Evolutionary conservation across 441 rosid species (phyloP).

Genomic region (Croton laevigatus): DNA sequence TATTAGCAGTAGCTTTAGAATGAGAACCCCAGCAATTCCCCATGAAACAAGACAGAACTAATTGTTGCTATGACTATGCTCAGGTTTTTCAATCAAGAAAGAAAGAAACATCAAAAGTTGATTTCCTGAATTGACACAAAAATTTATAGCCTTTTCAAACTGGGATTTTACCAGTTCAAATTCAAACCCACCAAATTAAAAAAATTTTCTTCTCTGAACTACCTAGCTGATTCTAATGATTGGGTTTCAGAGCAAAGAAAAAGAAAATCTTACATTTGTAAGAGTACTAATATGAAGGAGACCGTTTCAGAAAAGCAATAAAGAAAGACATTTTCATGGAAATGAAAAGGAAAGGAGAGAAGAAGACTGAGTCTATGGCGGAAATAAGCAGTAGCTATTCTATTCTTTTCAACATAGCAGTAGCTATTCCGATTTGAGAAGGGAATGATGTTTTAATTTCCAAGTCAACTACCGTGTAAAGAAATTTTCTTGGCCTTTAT

Average conservation of each 20-base stretch:
- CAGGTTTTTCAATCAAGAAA: constrained; percentile 6
- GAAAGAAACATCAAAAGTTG: neutral
- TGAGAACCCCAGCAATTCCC: constrained; percentile 65
- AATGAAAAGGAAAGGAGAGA: neutral
- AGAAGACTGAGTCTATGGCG: neutral
- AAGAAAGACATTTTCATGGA: neutral
- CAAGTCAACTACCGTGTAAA: constrained; percentile 34
- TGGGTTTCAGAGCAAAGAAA: too few species aligned
- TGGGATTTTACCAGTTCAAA: neutral
- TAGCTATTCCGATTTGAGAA: too few species aligned
- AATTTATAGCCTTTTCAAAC: neutral
- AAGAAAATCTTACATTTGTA: neutral
- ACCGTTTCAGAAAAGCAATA: neutral
- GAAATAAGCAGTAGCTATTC: neutral
- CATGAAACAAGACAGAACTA: constrained; percentile 31
- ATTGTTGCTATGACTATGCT: neutral
- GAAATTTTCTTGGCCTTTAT: neutral
- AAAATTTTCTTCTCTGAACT: neutral
- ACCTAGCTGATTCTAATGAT: neutral
- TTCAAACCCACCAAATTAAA: neutral
- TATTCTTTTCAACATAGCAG: neutral
- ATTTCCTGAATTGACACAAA: neutral
- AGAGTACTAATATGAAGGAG: neutral
- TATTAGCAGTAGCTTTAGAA: too few species aligned
- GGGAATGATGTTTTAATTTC: neutral